Evolutionary conservation across 306 rosid species (phyloP).

Genomic region (Comarum palustre): DNA sequence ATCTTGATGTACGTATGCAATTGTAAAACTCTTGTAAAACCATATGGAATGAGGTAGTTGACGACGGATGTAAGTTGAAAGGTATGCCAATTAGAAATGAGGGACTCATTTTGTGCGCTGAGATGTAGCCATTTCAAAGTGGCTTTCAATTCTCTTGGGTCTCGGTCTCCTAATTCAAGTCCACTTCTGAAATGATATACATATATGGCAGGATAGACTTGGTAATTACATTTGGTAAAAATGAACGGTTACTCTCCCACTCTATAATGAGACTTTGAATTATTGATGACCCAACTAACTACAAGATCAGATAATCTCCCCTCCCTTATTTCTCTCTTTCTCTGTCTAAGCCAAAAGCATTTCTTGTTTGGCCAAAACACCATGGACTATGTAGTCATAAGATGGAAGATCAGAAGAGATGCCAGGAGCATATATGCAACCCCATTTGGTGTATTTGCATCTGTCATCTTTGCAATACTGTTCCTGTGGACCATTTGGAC

Average conservation of each 20-base stretch:
- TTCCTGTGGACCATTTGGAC: conserved; percentile 37
- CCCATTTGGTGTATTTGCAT: conserved; percentile 22
- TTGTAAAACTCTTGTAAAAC: too few relatives aligned
- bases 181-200: not conserved
- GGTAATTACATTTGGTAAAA: not conserved
- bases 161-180: not conserved
- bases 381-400: conserved; percentile 8
- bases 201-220: too few relatives aligned
- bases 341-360: not conserved
- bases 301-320: not conserved
- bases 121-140: conserved; percentile 13
- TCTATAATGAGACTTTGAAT: not conserved
- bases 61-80: not conserved
- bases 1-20: too few relatives aligned
- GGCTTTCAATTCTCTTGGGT: not conserved
- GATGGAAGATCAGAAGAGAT: conserved; percentile 21
- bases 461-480: conserved; percentile 31
- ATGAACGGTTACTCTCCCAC: not conserved
- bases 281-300: conserved; percentile 8
- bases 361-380: not conserved
- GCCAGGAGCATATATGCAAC: conserved; percentile 14
- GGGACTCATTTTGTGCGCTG: not conserved
- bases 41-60: not conserved
- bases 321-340: not conserved
- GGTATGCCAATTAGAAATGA: not conserved